Conservation (phyloP, 73 alveolate species). For the Durusdinium trenchii region DNA sequence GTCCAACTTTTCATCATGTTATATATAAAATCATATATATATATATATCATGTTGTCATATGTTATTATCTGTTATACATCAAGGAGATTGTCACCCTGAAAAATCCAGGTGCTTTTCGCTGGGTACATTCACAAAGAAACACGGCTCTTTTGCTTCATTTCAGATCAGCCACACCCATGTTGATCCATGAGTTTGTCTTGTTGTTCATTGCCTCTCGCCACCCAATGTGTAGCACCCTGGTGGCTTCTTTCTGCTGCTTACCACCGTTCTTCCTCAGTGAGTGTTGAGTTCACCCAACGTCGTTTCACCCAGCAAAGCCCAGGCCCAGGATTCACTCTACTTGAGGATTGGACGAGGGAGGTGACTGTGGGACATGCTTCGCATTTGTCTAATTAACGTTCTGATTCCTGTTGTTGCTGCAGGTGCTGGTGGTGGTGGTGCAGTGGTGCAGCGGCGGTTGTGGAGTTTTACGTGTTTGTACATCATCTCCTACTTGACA, state of each 20-base stretch:
- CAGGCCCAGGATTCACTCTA: not conserved
- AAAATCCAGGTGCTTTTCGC: too few species aligned
- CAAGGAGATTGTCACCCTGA: too few species aligned
- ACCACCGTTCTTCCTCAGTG: not conserved
- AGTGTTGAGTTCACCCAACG: not conserved
- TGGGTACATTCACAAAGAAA: not conserved
- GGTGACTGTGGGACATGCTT: not conserved
- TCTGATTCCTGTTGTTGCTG: not conserved
- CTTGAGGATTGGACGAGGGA: not conserved
- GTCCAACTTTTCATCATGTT: too few species aligned
- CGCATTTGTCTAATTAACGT: not conserved
- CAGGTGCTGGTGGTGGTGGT: too few species aligned
- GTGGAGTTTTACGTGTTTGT: too few species aligned
- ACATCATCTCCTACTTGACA: too few species aligned
- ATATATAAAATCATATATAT: too few species aligned
- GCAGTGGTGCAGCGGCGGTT: too few species aligned
- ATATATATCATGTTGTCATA: too few species aligned
- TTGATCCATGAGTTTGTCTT: conserved; percentile 49
- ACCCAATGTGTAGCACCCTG: conserved; percentile 54
- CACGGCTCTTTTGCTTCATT: not conserved
- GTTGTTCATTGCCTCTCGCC: conserved; percentile 68
- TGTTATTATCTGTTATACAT: too few species aligned
- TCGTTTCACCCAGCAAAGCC: not conserved
- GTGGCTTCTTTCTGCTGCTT: not conserved
- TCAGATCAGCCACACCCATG: conserved; percentile 29